These are phyloP conservation scores for Tripterygium wilfordii DNA, from an alignment of 177 flowering plant species.

Conservation along the genomic window DNA sequence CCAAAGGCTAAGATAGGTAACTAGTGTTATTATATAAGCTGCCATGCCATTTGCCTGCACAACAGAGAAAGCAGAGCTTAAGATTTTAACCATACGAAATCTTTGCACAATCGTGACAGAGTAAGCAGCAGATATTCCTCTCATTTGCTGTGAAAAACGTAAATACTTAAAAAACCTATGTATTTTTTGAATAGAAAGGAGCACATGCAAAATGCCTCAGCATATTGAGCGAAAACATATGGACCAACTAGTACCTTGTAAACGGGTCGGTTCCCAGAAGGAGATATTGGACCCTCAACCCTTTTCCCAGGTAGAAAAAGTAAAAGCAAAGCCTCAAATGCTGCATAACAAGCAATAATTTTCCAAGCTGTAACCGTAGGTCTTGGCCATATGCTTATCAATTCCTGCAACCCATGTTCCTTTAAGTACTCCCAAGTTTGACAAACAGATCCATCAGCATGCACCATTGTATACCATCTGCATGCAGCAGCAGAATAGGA, in stretches of 20 bases:
- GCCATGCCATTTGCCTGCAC: slow-evolving; percentile 88
- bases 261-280: slow-evolving; percentile 79
- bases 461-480: slow-evolving; percentile 99
- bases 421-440: slow-evolving; percentile 57
- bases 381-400: slow-evolving; percentile 74
- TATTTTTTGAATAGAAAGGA: no score
- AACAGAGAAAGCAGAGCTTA: slow-evolving; percentile 2
- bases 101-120: no score
- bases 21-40: slow-evolving; percentile 77
- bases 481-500: slow-evolving; percentile 2
- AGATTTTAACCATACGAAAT: no score
- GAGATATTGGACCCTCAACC: slow-evolving; percentile 92
- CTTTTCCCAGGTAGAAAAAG: slow-evolving; percentile 83
- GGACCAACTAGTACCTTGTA: slow-evolving; percentile 54
- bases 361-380: slow-evolving; percentile 80
- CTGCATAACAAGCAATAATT: slow-evolving; percentile 71
- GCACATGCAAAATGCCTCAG: no score
- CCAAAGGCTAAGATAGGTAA: slow-evolving; percentile 85
- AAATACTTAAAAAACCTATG: no score
- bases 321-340: slow-evolving; percentile 92
- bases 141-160: no score
- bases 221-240: no score
- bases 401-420: slow-evolving; percentile 66
- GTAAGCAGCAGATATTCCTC: no score
- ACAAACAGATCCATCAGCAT: slow-evolving; percentile 83